Evolutionary conservation across 2,329 filamentous ascomycete species (phyloP).

Genomic region (Fusarium mangiferae): DNA sequence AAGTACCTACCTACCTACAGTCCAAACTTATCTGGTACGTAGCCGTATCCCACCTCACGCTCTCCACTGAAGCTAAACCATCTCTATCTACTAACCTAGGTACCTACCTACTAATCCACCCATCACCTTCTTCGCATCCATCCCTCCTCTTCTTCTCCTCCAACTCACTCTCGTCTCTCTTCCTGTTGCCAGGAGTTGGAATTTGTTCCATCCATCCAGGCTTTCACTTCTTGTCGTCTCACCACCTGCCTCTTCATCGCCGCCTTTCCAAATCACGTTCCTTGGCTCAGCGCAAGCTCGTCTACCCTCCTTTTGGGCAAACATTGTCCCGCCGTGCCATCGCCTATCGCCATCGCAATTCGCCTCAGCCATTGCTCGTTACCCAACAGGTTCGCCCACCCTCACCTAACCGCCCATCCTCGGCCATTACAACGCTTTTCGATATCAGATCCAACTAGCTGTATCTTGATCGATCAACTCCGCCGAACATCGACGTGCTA

Average conservation of each 20-base stretch:
- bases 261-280: conserved; percentile 51
- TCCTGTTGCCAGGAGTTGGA: conserved; percentile 49
- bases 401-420: conserved; percentile 38
- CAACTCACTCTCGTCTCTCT: conserved; percentile 43
- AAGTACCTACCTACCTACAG: conserved; percentile 28
- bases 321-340: conserved; percentile 48
- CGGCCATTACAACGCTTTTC: conserved; percentile 37
- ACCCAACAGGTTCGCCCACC: conserved; percentile 38
- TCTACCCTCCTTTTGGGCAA: conserved; percentile 53
- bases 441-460: conserved; percentile 39
- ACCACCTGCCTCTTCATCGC: conserved; percentile 51
- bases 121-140: conserved; percentile 35
- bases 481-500: conserved; percentile 54
- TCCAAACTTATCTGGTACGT: conserved; percentile 17
- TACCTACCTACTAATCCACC: conserved; percentile 27
- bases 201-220: conserved; percentile 54
- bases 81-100: conserved; percentile 21
- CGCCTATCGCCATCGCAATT: conserved; percentile 44
- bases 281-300: conserved; percentile 51
- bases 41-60: conserved; percentile 33
- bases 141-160: conserved; percentile 39
- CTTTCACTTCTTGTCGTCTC: conserved; percentile 55
- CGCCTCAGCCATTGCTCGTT: conserved; percentile 41
- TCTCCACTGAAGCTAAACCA: conserved; percentile 39
- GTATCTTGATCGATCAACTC: conserved; percentile 34